Conservation (phyloP, 305 asterid species). For the Solanum chacoense region DNA sequence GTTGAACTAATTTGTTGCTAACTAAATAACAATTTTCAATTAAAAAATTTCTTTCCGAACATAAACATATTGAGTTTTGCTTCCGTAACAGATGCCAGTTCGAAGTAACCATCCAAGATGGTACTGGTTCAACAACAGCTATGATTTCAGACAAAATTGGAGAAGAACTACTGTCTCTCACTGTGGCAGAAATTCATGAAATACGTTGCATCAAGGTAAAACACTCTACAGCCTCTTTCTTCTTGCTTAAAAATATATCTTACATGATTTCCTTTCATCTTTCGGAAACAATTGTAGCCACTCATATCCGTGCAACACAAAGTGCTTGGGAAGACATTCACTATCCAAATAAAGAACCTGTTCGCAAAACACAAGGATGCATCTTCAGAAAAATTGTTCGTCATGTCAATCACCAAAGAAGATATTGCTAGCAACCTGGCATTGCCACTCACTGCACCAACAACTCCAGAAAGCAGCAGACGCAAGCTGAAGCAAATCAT, state of each 20-base stretch:
- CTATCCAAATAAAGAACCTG: background rate
- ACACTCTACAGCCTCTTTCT: background rate
- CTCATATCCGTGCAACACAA: background rate
- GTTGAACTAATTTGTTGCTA: background rate
- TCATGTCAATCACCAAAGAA: background rate
- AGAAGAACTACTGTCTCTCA: background rate
- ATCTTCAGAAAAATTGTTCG: background rate
- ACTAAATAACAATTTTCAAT: background rate
- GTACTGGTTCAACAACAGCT: background rate
- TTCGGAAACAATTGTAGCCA: background rate
- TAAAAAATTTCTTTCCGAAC: background rate
- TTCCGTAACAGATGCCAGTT: background rate
- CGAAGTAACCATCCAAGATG: background rate
- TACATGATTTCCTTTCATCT: background rate
- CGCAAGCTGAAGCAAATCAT: background rate
- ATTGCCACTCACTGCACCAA: background rate
- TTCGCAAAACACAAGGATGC: background rate
- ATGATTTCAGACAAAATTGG: background rate
- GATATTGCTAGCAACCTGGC: background rate
- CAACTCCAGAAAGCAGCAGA: background rate
- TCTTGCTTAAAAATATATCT: too few relatives aligned
- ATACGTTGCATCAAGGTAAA: background rate
- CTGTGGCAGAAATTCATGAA: background rate
- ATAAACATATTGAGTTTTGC: background rate
- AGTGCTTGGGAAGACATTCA: background rate